Conservation (phyloP, 345 rosid species). For the Eucalyptus camaldulensis region DNA sequence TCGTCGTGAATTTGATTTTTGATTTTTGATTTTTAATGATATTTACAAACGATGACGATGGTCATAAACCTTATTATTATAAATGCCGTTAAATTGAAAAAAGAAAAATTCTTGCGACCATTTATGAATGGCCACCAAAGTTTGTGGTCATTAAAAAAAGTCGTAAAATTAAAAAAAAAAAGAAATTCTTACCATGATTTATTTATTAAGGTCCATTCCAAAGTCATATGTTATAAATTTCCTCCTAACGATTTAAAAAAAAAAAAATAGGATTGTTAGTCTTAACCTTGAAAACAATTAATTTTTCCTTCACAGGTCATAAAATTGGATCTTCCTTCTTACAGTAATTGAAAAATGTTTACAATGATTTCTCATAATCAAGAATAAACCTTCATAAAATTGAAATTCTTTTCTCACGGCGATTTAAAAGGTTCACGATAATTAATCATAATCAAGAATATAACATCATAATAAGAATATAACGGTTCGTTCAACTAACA, state of each 20-base stretch:
- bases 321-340: not conserved
- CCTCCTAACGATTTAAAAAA: not conserved
- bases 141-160: not conserved
- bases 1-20: not conserved
- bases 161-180: not conserved
- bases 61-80: not conserved
- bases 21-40: not conserved
- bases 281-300: not conserved
- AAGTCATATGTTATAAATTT: not conserved
- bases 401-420: fast-evolving
- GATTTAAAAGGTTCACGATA: not conserved
- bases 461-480: not conserved
- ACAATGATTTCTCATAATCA: not conserved
- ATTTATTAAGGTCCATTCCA: not conserved
- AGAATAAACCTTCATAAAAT: not conserved
- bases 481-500: fast-evolving
- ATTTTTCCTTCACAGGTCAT: fast-evolving
- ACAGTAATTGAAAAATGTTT: not conserved
- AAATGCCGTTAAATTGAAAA: not conserved
- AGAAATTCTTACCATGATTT: not conserved
- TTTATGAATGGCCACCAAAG: not conserved
- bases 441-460: not conserved
- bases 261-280: not conserved
- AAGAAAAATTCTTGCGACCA: not conserved
- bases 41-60: not conserved